phyloP scores from a whole-genome alignment of 108 stramenopile genomes.

The Schizochytrium sp. region DNA sequence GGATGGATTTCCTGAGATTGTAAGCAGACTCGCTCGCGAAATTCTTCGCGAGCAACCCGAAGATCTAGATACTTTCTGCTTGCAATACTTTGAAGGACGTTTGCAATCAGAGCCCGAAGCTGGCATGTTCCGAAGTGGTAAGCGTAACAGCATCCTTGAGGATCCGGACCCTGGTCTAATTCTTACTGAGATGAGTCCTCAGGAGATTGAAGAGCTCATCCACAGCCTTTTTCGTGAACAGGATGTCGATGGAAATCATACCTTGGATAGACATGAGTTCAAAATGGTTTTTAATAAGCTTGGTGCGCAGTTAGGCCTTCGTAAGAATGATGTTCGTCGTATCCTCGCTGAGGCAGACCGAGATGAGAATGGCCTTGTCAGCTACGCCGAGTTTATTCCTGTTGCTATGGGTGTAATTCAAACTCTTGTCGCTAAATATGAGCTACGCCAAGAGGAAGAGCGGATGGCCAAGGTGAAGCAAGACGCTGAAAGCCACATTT shows the following conservation, averaged over 20 bases:
- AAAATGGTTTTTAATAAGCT: constrained; percentile 54
- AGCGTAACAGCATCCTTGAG: constrained; percentile 16
- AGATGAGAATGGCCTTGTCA: constrained; percentile 31
- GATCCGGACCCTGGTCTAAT: not conserved
- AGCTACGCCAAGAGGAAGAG: constrained; percentile 25
- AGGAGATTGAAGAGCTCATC: constrained; percentile 55
- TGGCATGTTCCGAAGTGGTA: not conserved
- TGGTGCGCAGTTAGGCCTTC: constrained; percentile 37
- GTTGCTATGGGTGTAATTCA: constrained; percentile 37
- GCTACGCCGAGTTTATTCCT: constrained; percentile 49
- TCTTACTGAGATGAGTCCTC: constrained; percentile 47
- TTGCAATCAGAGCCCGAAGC: not conserved
- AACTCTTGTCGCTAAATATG: constrained; percentile 38
- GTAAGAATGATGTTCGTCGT: constrained; percentile 54
- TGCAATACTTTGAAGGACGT: constrained; percentile 9
- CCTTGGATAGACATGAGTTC: constrained; percentile 53
- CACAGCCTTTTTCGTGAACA: constrained; percentile 48
- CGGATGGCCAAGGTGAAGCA: not conserved
- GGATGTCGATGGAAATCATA: constrained; percentile 44
- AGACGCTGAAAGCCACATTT: constrained; percentile 54
- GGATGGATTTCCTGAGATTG: constrained; percentile 33
- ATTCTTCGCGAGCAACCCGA: constrained; percentile 40
- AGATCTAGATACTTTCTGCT: not conserved
- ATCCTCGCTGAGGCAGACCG: constrained; percentile 58
- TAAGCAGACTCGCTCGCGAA: constrained; percentile 45